These are phyloP conservation scores for Suillus subalutaceus DNA, from an alignment of 768 basidiomycete genomes.

Conservation along the genomic window DNA sequence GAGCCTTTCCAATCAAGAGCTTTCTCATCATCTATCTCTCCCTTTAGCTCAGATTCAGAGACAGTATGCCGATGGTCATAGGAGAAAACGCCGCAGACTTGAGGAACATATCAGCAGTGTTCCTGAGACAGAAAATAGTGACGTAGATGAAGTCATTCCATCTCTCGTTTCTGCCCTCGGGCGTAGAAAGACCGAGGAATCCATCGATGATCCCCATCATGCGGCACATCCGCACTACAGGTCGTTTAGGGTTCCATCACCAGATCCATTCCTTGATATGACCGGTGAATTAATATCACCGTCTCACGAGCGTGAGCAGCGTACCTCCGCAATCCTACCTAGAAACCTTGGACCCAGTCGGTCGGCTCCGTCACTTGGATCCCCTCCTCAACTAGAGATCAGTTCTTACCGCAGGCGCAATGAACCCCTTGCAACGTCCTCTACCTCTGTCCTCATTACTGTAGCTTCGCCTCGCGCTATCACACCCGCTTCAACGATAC, in stretches of 20 bases:
- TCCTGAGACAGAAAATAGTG: background rate
- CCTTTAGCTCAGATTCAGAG: constrained; percentile 5
- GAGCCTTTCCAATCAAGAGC: constrained; percentile 20
- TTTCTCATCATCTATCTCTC: background rate
- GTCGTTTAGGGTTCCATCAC: background rate
- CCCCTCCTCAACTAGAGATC: background rate
- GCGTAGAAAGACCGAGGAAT: background rate
- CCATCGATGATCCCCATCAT: too few relatives aligned
- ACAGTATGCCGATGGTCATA: background rate
- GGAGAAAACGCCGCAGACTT: background rate
- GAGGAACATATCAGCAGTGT: background rate
- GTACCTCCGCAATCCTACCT: background rate
- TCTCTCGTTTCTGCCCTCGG: background rate
- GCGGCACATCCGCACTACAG: background rate
- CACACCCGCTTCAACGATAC: background rate
- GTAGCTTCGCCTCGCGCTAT: background rate
- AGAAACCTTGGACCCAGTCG: background rate
- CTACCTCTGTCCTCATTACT: background rate
- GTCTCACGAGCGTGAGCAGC: background rate
- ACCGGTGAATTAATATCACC: background rate
- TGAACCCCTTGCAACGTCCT: background rate
- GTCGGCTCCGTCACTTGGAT: background rate
- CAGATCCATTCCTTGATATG: background rate
- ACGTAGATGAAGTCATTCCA: too few relatives aligned
- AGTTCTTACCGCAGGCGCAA: too few relatives aligned